Conservation (phyloP, 345 rosid species). For the Gossypium thurberi region DNA sequence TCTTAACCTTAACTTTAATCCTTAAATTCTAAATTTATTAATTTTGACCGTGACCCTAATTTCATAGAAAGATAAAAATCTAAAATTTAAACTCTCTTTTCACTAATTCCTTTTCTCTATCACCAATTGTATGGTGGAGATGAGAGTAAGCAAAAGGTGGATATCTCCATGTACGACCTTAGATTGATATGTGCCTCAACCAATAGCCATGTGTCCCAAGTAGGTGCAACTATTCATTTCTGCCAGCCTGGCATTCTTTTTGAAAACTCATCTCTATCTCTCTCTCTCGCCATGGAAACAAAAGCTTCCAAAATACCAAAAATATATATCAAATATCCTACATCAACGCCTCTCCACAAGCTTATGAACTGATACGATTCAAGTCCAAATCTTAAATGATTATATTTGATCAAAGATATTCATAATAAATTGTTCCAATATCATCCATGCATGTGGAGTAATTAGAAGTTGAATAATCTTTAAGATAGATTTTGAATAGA, state of each 20-base stretch:
- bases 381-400: too few relatives aligned
- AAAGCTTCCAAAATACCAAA: not conserved
- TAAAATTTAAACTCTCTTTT: too few relatives aligned
- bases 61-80: not conserved
- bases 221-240: constrained; percentile 28
- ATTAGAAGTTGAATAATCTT: too few relatives aligned
- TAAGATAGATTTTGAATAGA: too few relatives aligned
- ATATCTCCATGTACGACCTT: constrained; percentile 4
- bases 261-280: not conserved
- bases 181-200: constrained; percentile 7
- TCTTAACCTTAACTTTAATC: too few relatives aligned
- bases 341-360: too few relatives aligned
- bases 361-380: too few relatives aligned
- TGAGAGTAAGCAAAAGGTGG: not conserved
- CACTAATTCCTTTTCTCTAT: not conserved
- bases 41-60: too few relatives aligned
- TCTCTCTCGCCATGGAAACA: not conserved
- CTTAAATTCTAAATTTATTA: rapidly evolving
- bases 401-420: too few relatives aligned
- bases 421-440: too few relatives aligned
- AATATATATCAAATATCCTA: not conserved
- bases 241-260: constrained; percentile 26
- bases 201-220: constrained; percentile 18
- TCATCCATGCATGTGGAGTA: too few relatives aligned
- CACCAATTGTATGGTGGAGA: not conserved